Percentiles rank a stretch among this genome's conserved stretches.
Conservation (phyloP, 2,329 filamentous ascomycete species). For the Phialophora tarda region DNA sequence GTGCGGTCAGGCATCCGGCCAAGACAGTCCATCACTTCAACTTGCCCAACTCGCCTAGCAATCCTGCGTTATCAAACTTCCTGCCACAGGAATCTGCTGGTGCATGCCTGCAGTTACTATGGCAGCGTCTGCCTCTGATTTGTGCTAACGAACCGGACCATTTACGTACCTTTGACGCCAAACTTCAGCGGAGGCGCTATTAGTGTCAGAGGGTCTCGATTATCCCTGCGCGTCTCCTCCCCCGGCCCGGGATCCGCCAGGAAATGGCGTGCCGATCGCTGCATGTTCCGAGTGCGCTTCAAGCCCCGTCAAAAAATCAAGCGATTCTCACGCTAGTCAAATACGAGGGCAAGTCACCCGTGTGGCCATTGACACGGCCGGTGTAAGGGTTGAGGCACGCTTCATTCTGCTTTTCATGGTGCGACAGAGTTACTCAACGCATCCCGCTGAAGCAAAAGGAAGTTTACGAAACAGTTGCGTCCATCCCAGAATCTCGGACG, state of each 20-base stretch:
- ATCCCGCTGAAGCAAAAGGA: background rate
- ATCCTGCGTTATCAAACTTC: background rate
- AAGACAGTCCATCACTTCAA: background rate
- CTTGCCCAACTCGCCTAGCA: background rate
- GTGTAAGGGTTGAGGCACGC: background rate
- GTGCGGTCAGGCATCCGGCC: background rate
- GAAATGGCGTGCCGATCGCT: constrained; percentile 3
- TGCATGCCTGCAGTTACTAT: background rate
- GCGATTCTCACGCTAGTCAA: background rate
- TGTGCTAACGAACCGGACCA: background rate
- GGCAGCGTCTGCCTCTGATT: background rate
- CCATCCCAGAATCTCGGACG: background rate
- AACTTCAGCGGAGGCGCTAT: constrained; percentile 1
- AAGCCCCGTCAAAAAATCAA: background rate
- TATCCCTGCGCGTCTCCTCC: background rate
- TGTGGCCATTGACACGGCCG: background rate
- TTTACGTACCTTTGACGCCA: background rate
- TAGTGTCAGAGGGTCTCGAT: background rate
- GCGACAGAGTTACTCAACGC: background rate
- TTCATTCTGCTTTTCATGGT: background rate
- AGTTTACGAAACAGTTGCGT: background rate
- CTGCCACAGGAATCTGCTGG: background rate
- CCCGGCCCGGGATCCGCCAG: background rate
- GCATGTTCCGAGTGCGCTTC: background rate
- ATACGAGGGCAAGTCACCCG: background rate